Evolutionary conservation across 176 grass and related monocot species (phyloP).

Genomic region (Cenchrus americanus): DNA sequence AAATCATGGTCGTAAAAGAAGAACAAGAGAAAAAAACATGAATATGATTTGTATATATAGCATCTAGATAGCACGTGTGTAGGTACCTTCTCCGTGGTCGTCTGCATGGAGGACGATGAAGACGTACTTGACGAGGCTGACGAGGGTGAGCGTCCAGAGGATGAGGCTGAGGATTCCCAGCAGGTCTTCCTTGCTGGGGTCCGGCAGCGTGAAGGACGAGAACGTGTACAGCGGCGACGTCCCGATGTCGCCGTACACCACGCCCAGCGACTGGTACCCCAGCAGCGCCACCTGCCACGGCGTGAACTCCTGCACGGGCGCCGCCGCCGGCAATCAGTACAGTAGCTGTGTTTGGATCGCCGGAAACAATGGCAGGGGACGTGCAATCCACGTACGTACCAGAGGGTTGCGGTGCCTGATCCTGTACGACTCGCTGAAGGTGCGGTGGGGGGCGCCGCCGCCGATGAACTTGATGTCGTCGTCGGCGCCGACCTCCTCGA

Average conservation of each 20-base stretch:
- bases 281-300: constrained; percentile 51
- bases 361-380: neutral
- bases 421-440: constrained; percentile 54
- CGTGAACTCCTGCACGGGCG: constrained; percentile 51
- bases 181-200: constrained; percentile 48
- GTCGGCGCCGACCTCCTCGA: neutral
- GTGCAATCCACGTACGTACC: neutral
- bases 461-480: neutral
- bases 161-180: constrained; percentile 75
- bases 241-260: constrained; percentile 80
- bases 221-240: constrained; percentile 83
- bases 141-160: constrained; percentile 75
- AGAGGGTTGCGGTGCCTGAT: constrained; percentile 48
- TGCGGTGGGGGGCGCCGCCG: constrained; percentile 5
- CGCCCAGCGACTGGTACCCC: constrained; percentile 73
- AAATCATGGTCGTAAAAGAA: constrained; percentile 12
- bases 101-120: constrained; percentile 65
- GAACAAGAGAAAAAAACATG: neutral
- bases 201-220: constrained; percentile 58
- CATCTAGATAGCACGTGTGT: neutral
- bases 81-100: constrained; percentile 77
- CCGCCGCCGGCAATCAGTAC: neutral
- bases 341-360: neutral
- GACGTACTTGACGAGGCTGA: constrained; percentile 78
- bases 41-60: neutral